Conservation (phyloP, 2,329 filamentous ascomycete genomes). For the Aschersonia sp. region DNA sequence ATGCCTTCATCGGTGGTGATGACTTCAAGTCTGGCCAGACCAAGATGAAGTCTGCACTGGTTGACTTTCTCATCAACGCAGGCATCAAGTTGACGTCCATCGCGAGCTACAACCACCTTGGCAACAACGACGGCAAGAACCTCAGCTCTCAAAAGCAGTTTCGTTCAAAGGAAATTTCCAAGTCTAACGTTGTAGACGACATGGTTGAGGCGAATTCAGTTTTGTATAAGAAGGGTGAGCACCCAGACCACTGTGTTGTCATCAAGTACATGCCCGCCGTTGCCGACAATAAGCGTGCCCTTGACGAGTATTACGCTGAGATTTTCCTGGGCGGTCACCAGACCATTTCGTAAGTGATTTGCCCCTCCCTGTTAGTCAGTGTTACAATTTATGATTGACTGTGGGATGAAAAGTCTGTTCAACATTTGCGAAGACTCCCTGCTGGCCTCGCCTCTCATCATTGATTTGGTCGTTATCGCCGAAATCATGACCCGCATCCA, state of each 20-base stretch:
- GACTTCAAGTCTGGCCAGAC: slow-evolving; percentile 99
- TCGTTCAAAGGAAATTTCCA: slow-evolving; percentile 98
- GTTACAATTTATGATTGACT: slow-evolving; percentile 3
- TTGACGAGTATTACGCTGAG: slow-evolving; percentile 98
- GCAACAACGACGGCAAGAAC: slow-evolving; percentile 99
- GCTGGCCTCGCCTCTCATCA: slow-evolving; percentile 89
- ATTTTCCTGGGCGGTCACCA: slow-evolving; percentile 98
- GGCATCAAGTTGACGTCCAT: slow-evolving; percentile 98
- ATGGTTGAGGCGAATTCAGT: slow-evolving; percentile 95
- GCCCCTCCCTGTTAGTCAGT: background rate
- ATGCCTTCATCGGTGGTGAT: slow-evolving; percentile 88
- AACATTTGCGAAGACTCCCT: slow-evolving; percentile 99
- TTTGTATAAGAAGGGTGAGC: slow-evolving; percentile 82
- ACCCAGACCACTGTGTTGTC: slow-evolving; percentile 95
- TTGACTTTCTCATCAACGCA: slow-evolving; percentile 96
- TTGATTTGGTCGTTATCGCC: slow-evolving; percentile 81
- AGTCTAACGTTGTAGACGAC: slow-evolving; percentile 98
- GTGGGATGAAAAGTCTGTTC: slow-evolving; percentile 55
- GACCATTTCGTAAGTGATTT: slow-evolving; percentile 60
- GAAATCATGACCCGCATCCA: slow-evolving; percentile 98
- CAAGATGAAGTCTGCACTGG: slow-evolving; percentile 99
- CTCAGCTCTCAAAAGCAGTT: slow-evolving; percentile 95
- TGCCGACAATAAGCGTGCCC: slow-evolving; percentile 95
- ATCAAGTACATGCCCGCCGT: slow-evolving; percentile 99
- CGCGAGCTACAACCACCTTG: slow-evolving; percentile 97